phyloP scores from a whole-genome alignment of 768 basidiomycete genomes.

The Asterophora lycoperdoides region DNA sequence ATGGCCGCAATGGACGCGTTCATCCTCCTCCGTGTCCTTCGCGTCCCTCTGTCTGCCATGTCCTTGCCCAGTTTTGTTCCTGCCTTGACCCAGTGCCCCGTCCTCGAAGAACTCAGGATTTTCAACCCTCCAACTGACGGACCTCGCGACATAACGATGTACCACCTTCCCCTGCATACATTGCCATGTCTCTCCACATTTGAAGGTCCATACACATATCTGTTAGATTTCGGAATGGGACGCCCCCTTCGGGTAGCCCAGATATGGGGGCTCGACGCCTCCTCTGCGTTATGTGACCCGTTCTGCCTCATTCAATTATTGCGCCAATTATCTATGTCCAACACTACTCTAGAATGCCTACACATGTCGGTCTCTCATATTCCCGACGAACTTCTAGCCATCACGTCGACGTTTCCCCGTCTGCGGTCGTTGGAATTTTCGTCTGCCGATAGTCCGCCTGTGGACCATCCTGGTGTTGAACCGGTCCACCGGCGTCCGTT shows the following conservation, averaged over 20 bases:
- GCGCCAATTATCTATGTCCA: slow-evolving; percentile 15
- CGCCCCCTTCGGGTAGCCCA: slow-evolving; percentile 19
- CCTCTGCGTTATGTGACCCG: slow-evolving; percentile 20
- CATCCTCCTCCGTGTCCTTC: slow-evolving; percentile 18
- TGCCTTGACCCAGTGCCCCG: slow-evolving; percentile 26
- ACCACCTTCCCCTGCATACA: slow-evolving; percentile 12
- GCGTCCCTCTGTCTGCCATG: slow-evolving; percentile 25
- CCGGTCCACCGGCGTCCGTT: slow-evolving; percentile 1
- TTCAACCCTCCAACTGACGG: slow-evolving; percentile 26
- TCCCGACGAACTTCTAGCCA: slow-evolving; percentile 15
- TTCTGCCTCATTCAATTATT: slow-evolving; percentile 16
- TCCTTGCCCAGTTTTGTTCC: slow-evolving; percentile 20
- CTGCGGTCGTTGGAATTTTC: slow-evolving; percentile 9
- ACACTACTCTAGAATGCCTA: slow-evolving; percentile 17
- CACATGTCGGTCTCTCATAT: slow-evolving; percentile 20
- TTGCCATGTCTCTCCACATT: slow-evolving; percentile 23
- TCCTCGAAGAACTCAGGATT: slow-evolving; percentile 28
- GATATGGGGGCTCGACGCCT: slow-evolving; percentile 29
- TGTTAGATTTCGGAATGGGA: slow-evolving; percentile 18
- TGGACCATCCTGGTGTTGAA: neutral
- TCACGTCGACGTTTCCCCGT: slow-evolving; percentile 6
- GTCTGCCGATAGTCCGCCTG: slow-evolving; percentile 10
- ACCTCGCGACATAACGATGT: slow-evolving; percentile 15
- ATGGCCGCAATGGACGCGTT: slow-evolving; percentile 18
- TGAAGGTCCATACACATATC: slow-evolving; percentile 27